These are phyloP conservation scores for Echinochloa phyllopogon DNA, from an alignment of 176 grass and related monocot species.

Conservation along the genomic window DNA sequence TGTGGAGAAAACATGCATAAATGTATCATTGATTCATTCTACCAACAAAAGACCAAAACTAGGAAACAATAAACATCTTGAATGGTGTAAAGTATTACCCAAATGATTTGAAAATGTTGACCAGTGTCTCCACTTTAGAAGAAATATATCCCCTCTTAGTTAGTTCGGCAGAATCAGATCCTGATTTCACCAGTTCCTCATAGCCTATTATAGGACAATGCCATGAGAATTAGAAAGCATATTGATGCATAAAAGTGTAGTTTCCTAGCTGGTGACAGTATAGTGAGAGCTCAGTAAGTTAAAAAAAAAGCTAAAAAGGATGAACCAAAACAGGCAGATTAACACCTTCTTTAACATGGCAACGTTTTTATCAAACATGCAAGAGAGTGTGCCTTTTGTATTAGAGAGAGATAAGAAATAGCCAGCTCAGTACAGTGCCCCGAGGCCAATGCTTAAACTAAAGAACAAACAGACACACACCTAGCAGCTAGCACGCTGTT, in stretches of 20 bases:
- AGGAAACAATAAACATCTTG: constrained; percentile 30
- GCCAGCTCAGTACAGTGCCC: background rate
- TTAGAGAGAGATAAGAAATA: background rate
- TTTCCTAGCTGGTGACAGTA: constrained; percentile 29
- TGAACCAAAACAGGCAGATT: constrained; percentile 2
- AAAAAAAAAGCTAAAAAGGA: constrained; percentile 31
- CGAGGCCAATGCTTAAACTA: background rate
- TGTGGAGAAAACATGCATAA: constrained; percentile 43
- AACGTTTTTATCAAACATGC: background rate
- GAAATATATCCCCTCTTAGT: constrained; percentile 75
- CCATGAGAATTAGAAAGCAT: constrained; percentile 31
- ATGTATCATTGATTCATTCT: background rate
- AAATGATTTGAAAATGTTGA: constrained; percentile 84
- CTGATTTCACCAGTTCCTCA: constrained; percentile 72
- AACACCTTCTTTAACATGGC: constrained; percentile 1
- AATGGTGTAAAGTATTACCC: constrained; percentile 50
- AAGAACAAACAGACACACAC: background rate
- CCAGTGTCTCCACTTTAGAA: constrained; percentile 76
- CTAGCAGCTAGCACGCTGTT: background rate
- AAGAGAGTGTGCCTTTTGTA: background rate
- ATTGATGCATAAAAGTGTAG: constrained; percentile 17
- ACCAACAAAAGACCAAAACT: constrained; percentile 12
- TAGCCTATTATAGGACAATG: constrained; percentile 49
- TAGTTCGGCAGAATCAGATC: constrained; percentile 59
- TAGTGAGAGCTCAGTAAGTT: background rate